Conservation (phyloP, 441 rosid genomes). For the Corymbia calophylla region DNA sequence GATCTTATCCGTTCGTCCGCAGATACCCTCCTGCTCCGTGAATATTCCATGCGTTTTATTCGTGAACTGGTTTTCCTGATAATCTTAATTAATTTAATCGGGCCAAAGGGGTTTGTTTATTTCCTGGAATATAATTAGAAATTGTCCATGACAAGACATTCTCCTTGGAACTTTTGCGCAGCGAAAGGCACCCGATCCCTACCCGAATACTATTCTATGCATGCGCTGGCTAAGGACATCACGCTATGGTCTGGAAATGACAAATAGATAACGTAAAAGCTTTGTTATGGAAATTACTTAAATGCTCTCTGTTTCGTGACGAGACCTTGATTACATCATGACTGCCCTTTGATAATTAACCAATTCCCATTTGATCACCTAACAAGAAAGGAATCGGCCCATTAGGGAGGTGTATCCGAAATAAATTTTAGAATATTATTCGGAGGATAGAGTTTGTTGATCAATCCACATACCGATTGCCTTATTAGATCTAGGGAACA, state of each 20-base stretch:
- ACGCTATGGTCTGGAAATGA: neutral
- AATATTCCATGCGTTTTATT: neutral
- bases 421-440: neutral
- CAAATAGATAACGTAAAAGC: neutral
- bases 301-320: neutral
- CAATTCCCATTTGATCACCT: neutral
- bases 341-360: neutral
- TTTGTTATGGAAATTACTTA: neutral
- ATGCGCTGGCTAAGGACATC: neutral
- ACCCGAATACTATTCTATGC: neutral
- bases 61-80: neutral
- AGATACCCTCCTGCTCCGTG: neutral
- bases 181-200: neutral
- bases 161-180: neutral
- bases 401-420: neutral
- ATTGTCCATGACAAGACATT: neutral
- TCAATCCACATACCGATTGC: neutral
- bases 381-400: neutral
- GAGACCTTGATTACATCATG: neutral
- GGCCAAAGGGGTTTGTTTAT: neutral
- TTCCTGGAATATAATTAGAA: neutral
- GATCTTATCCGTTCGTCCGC: neutral
- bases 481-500: too few relatives aligned
- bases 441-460: neutral
- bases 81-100: neutral